A percentile compares a stretch with the other conserved stretches of the same genome.
phyloP scores from a whole-genome alignment of 2,329 filamentous ascomycete genomes.

The Tolypocladium album region DNA sequence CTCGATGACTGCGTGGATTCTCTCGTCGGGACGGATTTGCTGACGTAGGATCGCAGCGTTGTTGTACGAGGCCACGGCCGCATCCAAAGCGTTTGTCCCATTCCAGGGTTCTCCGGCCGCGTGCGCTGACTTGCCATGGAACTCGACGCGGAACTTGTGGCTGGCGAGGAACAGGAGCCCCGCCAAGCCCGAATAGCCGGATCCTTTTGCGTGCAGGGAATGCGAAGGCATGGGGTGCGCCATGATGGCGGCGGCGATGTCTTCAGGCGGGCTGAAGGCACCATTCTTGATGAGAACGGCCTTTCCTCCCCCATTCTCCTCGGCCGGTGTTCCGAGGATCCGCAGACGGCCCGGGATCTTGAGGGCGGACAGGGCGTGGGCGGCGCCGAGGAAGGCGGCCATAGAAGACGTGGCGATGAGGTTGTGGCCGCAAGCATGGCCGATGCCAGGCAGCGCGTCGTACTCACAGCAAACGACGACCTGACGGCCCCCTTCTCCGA shows the following conservation, averaged over 20 bases:
- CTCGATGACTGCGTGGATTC: conserved; percentile 25
- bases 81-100: conserved; percentile 26
- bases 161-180: conserved; percentile 19
- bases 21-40: conserved; percentile 23
- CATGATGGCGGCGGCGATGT: conserved; percentile 19
- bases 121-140: conserved; percentile 21
- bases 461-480: conserved; percentile 34
- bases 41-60: conserved; percentile 25
- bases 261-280: conserved; percentile 11
- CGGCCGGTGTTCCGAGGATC: conserved; percentile 30
- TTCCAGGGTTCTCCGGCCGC: conserved; percentile 25
- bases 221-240: conserved; percentile 11
- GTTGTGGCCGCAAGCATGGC: conserved; percentile 35
- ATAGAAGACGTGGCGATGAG: conserved; percentile 30
- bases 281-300: conserved; percentile 15
- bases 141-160: conserved; percentile 20
- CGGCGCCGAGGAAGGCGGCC: conserved; percentile 27
- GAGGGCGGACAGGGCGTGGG: conserved; percentile 19
- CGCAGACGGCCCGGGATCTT: conserved; percentile 22
- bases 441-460: conserved; percentile 35
- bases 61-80: conserved; percentile 22
- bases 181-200: conserved; percentile 10
- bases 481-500: conserved; percentile 28
- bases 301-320: conserved; percentile 32
- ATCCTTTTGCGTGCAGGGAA: not conserved